Percentiles rank a stretch among this genome's conserved stretches.
These are phyloP conservation scores for Rutstroemia sp. DNA, from an alignment of 2,329 filamentous ascomycete genomes.

Conservation along the genomic window DNA sequence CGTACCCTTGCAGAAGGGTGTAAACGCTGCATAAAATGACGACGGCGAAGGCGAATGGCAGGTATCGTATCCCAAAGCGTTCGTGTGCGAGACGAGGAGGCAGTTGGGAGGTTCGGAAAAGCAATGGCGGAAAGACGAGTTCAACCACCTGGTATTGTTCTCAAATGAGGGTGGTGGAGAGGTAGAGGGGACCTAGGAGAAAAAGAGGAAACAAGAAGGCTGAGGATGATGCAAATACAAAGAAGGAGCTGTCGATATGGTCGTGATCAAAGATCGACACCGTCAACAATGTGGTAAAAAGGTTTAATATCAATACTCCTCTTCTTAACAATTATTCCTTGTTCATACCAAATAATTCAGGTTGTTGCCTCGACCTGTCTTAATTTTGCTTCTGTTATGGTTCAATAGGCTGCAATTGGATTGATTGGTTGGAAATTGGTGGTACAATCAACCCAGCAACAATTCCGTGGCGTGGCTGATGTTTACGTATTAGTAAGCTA, in stretches of 20 bases:
- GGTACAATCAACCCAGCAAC: constrained; percentile 8
- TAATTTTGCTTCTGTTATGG: constrained; percentile 4
- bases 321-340: neutral
- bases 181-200: neutral
- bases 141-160: neutral
- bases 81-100: neutral
- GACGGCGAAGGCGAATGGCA: neutral
- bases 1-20: neutral
- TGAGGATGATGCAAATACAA: neutral
- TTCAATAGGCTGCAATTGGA: neutral
- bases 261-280: neutral
- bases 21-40: neutral
- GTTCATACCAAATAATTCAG: neutral
- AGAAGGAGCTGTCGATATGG: too few species aligned
- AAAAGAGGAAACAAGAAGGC: neutral
- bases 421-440: constrained; percentile 6
- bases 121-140: neutral
- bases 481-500: constrained; percentile 1
- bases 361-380: neutral
- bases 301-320: neutral
- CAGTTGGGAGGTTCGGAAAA: neutral
- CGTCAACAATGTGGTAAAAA: too few species aligned
- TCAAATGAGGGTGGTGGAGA: neutral
- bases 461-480: neutral
- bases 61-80: neutral